Conservation (phyloP, 202 grass and related monocot species). For the Miscanthus sacchariflorus region DNA sequence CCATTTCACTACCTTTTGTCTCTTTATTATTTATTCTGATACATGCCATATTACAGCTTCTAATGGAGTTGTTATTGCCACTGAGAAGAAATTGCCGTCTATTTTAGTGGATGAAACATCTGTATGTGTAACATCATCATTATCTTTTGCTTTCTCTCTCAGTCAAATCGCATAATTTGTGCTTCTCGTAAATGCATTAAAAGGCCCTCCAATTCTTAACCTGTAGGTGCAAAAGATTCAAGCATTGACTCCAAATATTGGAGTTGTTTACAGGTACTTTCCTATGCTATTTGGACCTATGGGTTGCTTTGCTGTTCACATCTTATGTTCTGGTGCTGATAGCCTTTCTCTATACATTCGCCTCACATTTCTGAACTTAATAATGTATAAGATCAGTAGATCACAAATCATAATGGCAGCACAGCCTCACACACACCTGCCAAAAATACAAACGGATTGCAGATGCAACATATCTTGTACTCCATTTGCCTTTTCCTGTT, state of each 20-base stretch:
- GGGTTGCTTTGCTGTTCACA: not conserved
- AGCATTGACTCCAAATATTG: slow-evolving; percentile 78
- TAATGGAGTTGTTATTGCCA: slow-evolving; percentile 80
- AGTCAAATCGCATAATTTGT: not conserved
- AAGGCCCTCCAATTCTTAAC: not conserved
- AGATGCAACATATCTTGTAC: not conserved
- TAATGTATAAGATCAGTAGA: not conserved
- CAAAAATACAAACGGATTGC: slow-evolving; percentile 70
- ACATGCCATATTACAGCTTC: slow-evolving; percentile 51
- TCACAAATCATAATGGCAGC: slow-evolving; percentile 44
- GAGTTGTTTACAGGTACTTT: slow-evolving; percentile 75
- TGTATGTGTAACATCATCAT: slow-evolving; percentile 34
- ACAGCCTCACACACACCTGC: slow-evolving; percentile 65
- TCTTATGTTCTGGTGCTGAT: not conserved
- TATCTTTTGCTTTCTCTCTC: not conserved
- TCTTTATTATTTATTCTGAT: not conserved
- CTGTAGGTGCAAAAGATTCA: slow-evolving; percentile 79
- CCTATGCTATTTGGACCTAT: not conserved
- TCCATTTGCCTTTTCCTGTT: slow-evolving; percentile 20
- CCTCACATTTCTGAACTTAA: not conserved
- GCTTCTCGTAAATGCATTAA: not conserved
- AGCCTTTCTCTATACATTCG: not conserved
- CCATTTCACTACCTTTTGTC: not conserved
- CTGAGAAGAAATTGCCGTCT: slow-evolving; percentile 81
- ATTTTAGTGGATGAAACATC: slow-evolving; percentile 89